Percentiles rank a stretch among this genome's conserved stretches.
Evolutionary conservation across 345 rosid genomes (phyloP).

Genomic region (Arabidopsis suecica): DNA sequence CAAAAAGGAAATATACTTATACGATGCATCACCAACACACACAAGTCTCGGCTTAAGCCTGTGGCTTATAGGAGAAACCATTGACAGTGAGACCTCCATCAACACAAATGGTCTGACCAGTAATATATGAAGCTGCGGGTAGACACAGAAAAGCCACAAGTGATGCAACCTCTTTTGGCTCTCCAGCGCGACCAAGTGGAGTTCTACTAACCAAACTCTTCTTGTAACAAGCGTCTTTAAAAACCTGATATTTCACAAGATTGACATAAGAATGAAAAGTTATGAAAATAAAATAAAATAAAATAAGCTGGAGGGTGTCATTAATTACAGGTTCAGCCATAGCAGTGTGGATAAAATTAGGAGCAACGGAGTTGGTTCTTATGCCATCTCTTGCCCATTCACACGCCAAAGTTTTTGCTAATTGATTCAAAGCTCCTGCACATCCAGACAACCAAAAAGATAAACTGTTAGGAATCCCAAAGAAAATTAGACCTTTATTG

Average conservation of each 20-base stretch:
- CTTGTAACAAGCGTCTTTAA: background rate
- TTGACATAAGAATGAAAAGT: background rate
- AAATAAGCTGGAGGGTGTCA: background rate
- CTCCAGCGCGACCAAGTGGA: conserved; percentile 36
- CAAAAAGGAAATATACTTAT: background rate
- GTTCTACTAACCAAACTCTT: conserved; percentile 5
- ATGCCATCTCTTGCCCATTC: conserved; percentile 37
- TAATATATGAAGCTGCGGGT: conserved; percentile 30
- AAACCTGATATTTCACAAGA: conserved; percentile 13
- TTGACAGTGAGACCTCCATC: conserved; percentile 36
- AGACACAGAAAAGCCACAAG: conserved; percentile 21
- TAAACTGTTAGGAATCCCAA: background rate
- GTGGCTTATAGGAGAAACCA: conserved; percentile 25
- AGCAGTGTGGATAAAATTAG: background rate
- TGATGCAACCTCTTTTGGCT: conserved; percentile 25
- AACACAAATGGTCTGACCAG: conserved; percentile 39
- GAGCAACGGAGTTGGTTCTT: conserved; percentile 25
- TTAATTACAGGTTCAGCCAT: background rate
- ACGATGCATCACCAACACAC: background rate
- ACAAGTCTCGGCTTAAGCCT: background rate
- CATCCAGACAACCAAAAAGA: background rate
- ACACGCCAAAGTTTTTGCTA: conserved; percentile 29
- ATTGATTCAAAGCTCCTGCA: conserved; percentile 25
- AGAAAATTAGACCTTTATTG: background rate
- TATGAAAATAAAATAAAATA: background rate